Percentiles rank a stretch among this genome's conserved stretches.
Evolutionary conservation across 164 flowering plant genomes (phyloP).

Genomic region (Piper longum): DNA sequence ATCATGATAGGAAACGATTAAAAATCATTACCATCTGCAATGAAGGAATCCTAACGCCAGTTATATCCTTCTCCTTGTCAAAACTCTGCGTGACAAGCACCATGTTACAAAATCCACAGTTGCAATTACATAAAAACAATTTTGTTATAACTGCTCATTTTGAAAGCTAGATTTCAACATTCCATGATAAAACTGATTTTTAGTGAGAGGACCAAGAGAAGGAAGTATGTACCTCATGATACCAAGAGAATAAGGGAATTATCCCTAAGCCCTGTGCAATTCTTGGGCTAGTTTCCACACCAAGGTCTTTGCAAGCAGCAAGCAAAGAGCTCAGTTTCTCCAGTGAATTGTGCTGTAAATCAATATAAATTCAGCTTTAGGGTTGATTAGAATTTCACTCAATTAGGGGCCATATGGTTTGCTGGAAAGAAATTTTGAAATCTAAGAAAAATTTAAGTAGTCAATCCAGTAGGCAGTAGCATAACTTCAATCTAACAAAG

Average conservation of each 20-base stretch:
- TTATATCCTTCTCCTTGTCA: constrained; percentile 62
- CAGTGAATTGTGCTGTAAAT: constrained; percentile 55
- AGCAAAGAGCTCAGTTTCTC: constrained; percentile 56
- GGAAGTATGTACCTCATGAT: constrained; percentile 65
- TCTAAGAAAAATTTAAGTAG: no score
- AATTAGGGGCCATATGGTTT: no score
- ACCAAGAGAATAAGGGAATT: constrained; percentile 79
- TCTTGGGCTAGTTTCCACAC: constrained; percentile 50
- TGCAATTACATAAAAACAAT: not conserved
- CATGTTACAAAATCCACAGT: constrained; percentile 1
- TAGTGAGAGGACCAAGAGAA: no score
- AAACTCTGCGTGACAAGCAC: constrained; percentile 42
- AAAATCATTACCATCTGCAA: constrained; percentile 76
- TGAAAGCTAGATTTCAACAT: not conserved
- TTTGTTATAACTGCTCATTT: not conserved
- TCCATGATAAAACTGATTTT: not conserved
- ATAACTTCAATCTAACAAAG: no score
- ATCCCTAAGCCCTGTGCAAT: constrained; percentile 45
- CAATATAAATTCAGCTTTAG: not conserved
- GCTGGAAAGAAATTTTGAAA: no score
- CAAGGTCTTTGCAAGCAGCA: constrained; percentile 45
- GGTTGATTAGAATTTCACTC: no score
- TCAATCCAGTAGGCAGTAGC: no score
- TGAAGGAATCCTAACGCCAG: constrained; percentile 43
- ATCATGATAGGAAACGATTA: constrained; percentile 29